Evolutionary conservation across 2,329 filamentous ascomycete genomes (phyloP).

Genomic region (Hypoxylon sp.): DNA sequence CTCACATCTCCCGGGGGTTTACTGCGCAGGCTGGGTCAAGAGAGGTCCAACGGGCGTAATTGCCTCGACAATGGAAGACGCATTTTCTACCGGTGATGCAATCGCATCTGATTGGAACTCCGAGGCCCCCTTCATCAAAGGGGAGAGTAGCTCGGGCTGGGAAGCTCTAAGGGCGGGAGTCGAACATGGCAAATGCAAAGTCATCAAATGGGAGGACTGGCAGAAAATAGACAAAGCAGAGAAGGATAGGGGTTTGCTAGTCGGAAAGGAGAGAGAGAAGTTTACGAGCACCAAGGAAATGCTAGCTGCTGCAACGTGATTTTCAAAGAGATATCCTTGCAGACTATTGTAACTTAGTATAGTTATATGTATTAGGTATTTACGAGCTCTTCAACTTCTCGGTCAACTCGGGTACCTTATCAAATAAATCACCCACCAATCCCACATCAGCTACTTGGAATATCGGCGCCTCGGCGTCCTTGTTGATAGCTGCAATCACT

Average conservation of each 20-base stretch:
- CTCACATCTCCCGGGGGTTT: slow-evolving; percentile 75
- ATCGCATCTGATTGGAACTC: slow-evolving; percentile 81
- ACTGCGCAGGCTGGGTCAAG: slow-evolving; percentile 98
- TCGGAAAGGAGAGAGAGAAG: slow-evolving; percentile 84
- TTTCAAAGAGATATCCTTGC: slow-evolving; percentile 47
- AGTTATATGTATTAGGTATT: slow-evolving; percentile 38
- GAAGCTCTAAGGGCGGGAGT: slow-evolving; percentile 75
- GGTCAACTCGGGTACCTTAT: slow-evolving; percentile 94
- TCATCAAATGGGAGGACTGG: slow-evolving; percentile 89
- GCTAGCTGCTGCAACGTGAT: slow-evolving; percentile 59
- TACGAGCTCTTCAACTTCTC: slow-evolving; percentile 83
- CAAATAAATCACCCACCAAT: slow-evolving; percentile 93
- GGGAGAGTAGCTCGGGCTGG: slow-evolving; percentile 70
- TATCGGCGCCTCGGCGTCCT: slow-evolving; percentile 95
- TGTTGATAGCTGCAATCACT: slow-evolving; percentile 99
- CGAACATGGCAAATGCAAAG: slow-evolving; percentile 64
- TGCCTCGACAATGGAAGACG: slow-evolving; percentile 94
- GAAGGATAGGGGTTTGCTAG: slow-evolving; percentile 69
- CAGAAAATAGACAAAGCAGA: slow-evolving; percentile 83
- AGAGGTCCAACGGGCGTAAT: slow-evolving; percentile 95
- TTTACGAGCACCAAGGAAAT: slow-evolving; percentile 69
- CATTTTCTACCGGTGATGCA: slow-evolving; percentile 87
- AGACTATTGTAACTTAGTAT: slow-evolving; percentile 39
- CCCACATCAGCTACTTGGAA: slow-evolving; percentile 98
- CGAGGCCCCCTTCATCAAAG: slow-evolving; percentile 56